Conservation (phyloP, 148 eudicot genomes). For the Suaeda aralocaspica region DNA sequence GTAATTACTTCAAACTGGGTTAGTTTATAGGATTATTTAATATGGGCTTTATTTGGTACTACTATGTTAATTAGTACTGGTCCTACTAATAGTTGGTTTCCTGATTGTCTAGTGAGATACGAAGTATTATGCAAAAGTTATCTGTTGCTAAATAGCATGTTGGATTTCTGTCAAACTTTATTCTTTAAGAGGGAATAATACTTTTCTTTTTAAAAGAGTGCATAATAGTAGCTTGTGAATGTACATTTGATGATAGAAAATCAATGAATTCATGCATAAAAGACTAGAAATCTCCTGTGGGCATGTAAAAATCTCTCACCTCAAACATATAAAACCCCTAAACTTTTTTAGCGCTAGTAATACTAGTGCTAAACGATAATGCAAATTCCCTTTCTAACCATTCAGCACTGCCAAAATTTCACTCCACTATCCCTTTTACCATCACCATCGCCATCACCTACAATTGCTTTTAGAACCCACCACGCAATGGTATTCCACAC, state of each 20-base stretch:
- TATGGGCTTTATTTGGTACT: not conserved
- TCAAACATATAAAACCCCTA: not conserved
- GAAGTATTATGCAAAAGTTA: not conserved
- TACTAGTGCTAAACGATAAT: not conserved
- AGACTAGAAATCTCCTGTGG: too few relatives aligned
- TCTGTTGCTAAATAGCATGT: not conserved
- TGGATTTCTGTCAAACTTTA: not conserved
- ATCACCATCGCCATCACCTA: conserved; percentile 17
- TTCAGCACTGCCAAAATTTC: conserved; percentile 23
- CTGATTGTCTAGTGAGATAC: not conserved
- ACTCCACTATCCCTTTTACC: not conserved
- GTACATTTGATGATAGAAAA: too few relatives aligned
- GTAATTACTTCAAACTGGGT: not conserved
- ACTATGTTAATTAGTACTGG: not conserved
- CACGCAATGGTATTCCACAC: conserved; percentile 28
- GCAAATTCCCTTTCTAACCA: conserved; percentile 5
- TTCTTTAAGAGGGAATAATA: not conserved
- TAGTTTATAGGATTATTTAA: not conserved
- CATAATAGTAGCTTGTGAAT: too few relatives aligned
- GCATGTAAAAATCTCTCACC: not conserved
- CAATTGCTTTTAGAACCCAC: conserved; percentile 11
- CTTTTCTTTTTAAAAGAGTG: not conserved
- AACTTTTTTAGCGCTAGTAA: not conserved
- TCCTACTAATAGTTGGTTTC: not conserved
- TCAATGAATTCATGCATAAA: not conserved